Evolutionary conservation across 768 basidiomycete species (phyloP), one percentile per base, ranked within the genome.

Genomic region (Dentipellis sp.): DNA sequence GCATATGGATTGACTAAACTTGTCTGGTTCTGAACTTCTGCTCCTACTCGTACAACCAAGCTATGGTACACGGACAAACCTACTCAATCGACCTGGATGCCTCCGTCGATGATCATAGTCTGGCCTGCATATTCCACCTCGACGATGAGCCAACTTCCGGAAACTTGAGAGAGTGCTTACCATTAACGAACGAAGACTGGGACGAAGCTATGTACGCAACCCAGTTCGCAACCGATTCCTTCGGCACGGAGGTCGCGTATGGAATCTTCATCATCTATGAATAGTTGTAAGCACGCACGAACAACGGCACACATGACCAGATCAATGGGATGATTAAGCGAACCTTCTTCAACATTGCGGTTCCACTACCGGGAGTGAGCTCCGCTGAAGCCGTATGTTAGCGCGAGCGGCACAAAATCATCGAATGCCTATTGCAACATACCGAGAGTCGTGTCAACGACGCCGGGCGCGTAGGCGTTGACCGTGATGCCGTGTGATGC

Each of bases 401-500:
- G 7, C n/a, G n/a, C n/a, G n/a, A n/a, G n/a, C n/a, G n/a, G n/a
- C n/a, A 45, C 42, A 19, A 7, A 1, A 14, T n/a, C 19, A 14
- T 14, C 16, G 16, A 42, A 16, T 16, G 16, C 12, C 12, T 19
- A 14, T 8, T n/a, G 10, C 16, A 45, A 19, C 59, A 12, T 53
- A 64, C 63, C 59, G 47, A 61, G 50, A 10, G 55, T 35, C 8
- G 60, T 64, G 38, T 61, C 58, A 11, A 64, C 58, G 17, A 54
- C 49, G 9, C 64, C 64, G 1, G 64, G 64, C 10, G 61, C 57
- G 36, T 65, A 64, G 4, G 64, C 39, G 29, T 65, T 65, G 2
- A 64, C 64, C 4, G 64, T 64, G 48, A 65, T 65, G 17, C 63
- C 57, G 21, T 64, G 52, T 21, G 6, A 2, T 16, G 56, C 54